A percentile compares a stretch with the other conserved stretches of the same genome.
phyloP scores from a whole-genome alignment of 2,329 filamentous ascomycete genomes.

The Drechslerella coelobrocha region DNA sequence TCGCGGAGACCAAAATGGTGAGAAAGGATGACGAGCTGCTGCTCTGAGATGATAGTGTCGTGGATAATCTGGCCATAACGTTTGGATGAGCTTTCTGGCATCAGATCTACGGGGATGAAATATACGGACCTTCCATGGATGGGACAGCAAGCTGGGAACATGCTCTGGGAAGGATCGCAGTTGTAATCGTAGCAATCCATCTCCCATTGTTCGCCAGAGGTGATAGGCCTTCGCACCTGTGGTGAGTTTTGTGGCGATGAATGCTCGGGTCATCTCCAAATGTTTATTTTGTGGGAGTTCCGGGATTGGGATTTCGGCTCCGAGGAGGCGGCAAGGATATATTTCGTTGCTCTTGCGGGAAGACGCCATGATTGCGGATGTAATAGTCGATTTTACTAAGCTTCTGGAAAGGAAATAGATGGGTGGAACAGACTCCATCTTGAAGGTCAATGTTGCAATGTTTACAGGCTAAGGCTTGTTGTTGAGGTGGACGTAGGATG shows the following conservation, averaged over 20 bases:
- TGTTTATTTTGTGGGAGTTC: not conserved
- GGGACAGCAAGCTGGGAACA: not conserved
- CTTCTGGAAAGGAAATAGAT: too few species aligned
- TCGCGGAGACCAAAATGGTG: constrained; percentile 15
- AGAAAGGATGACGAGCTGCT: constrained; percentile 11
- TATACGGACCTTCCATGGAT: not conserved
- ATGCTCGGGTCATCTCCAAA: not conserved
- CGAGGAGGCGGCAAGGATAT: not conserved
- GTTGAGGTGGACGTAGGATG: too few species aligned
- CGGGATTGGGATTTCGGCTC: not conserved
- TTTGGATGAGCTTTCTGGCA: too few species aligned
- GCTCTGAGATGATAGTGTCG: constrained; percentile 2
- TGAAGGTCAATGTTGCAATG: too few species aligned
- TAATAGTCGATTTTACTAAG: too few species aligned
- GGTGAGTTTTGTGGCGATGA: not conserved
- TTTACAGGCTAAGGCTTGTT: too few species aligned
- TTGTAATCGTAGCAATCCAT: not conserved
- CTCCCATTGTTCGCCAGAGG: not conserved
- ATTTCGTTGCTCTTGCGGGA: not conserved
- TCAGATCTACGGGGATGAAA: not conserved
- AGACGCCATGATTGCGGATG: too few species aligned
- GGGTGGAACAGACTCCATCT: too few species aligned
- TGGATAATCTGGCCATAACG: constrained; percentile 9
- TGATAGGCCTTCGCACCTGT: not conserved
- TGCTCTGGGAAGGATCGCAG: not conserved